Evolutionary conservation across 1,284 basidiomycete genomes (phyloP), one percentile per base, ranked within the genome.

Genomic region (Ceraceosorus guamensis): DNA sequence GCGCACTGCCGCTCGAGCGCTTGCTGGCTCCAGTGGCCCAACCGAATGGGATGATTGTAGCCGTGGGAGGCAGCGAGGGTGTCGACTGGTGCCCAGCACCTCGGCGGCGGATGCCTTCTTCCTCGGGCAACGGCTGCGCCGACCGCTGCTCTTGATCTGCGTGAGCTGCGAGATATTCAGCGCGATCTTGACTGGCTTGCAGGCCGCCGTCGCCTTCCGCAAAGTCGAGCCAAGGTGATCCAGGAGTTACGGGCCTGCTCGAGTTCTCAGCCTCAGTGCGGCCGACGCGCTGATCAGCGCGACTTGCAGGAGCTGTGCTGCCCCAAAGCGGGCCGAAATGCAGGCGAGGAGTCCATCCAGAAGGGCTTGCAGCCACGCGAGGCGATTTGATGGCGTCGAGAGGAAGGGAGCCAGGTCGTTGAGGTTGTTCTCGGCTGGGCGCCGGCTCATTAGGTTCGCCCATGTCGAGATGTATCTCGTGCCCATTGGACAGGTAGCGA

Each of bases 341-440:
- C 63, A 67, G 60, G 1, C 53, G 46, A 4, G 65, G 65, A 18
- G 65, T 67, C 50, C 58, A 63, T 13, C 66, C 66, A 5, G 64
- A 60, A 6, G 66, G 64, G 46, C 64, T 66, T 8, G 62, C 54
- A 31, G 55, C 63, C 5, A 64, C 35, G 5, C 64, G 46, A 1
- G 64, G 64, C 32, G 66, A 68, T 5, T 60, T 60, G 56, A 66
- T 52, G 4, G 55, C 54, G 46, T 62, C 66, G 6, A 68, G 35
- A n/a, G 43, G 45, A 24, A 24, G 24, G 24, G 24, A 24, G 24
- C 24, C 24, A 24, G 24, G 24, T 24, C 24, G 24, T 30, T n/a
- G 43, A 11, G 33, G 14, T 30, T 24, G 14, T 11, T n/a, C 10
- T n/a, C 11, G 16, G 46, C n/a, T 24, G 30, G 47, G 5, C 47